Base-by-base conservation (phyloP, 2,329 filamentous ascomycete species). In the Claviceps humidiphila region DNA sequence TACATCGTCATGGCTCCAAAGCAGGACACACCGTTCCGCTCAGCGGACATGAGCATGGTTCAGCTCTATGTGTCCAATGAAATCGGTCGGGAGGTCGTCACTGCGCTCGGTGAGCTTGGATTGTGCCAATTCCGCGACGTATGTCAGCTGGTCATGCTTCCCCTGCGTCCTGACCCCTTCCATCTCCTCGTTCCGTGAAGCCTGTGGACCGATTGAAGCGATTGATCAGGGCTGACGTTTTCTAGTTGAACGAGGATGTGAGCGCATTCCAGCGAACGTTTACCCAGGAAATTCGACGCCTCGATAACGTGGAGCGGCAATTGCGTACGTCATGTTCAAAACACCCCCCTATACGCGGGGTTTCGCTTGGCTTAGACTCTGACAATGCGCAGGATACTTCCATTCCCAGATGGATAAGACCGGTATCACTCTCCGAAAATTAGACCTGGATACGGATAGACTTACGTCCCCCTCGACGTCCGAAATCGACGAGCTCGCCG, bases 51-150 rank as follows among this genome's bases (percentile, higher is more conserved):
- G 93, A 96, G 89, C 79, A 85, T 98, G 85, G 95, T 95, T 66
- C 93, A 98, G 83, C 85, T 98, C 65, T 98, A 97, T 74, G 94
- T 98, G 64, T 89, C 93, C 65, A 97, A 96, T 68, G 93, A 98
- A 77, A 97, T 98, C 62, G 91, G 93, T 62, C 84, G 93, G 66
- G 94, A 98, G 75, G 91, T 96, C 63, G 90, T 97, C 58, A 95
- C 90, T 66, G 91, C 91, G 53, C 77, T 98, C 58, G 93, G 93
- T 66, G 93, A 98, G 78, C 81, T 98, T 64, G 93, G 93, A 54
- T 80, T 93, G 64, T 90, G 97, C 69, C 90, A 97, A 71, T 98
- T 98, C 68, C 82, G 93, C 72, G 93, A 98, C 79, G 91, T 97
- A 77, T 68, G 86, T 20, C 53, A 57, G 4, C 54, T 55, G 51